Evolutionary conservation across 73 alveolate species (phyloP), one percentile per base, ranked within the genome.

Genomic region (Stentor roeselii): DNA sequence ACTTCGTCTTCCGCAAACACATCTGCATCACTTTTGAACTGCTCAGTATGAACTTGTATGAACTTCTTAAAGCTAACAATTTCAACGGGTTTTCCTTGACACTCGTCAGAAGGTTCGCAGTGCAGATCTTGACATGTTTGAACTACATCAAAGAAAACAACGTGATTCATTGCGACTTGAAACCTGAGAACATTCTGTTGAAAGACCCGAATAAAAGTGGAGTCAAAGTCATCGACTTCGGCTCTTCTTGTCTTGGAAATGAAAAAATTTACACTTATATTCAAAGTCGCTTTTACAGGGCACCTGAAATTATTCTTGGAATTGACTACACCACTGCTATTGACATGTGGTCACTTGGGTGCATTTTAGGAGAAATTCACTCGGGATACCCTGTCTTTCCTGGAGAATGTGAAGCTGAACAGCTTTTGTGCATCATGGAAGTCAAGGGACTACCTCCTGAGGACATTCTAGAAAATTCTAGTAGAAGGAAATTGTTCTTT

Each of bases 281-380:
- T 3, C 92, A 96, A 95, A 95, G 3, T 95, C 95, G n/a, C n/a
- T n/a, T n/a, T n/a, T n/a, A n/a, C n/a, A n/a, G n/a, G n/a, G n/a
- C n/a, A n/a, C n/a, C n/a, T n/a, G n/a, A n/a, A n/a, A n/a, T n/a
- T n/a, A n/a, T n/a, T 76, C 93, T 96, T 40, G 99, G 99, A 14
- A 87, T 95, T 75, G 90, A 92, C 36, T 96, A 96, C 84, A 94
- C 96, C 58, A 92, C 92, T 40, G 95, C 95, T n/a, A 96, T 95
- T 36, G 99, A 96, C 90, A 96, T 96, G 95, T 96, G 99, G 98
- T 89, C 97, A 60, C 90, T 96, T 67, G 99, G 95, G 31, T 96
- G 99, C 89, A 90, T 96, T 3, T 90, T 96, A 3, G 90, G 91
- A 78, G 99, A 96, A 86, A 83, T 96, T 60, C 78, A 86, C 42